These are phyloP conservation scores for Fusarium domesticum DNA, from an alignment of 2,329 filamentous ascomycete species.

Conservation along the genomic window DNA sequence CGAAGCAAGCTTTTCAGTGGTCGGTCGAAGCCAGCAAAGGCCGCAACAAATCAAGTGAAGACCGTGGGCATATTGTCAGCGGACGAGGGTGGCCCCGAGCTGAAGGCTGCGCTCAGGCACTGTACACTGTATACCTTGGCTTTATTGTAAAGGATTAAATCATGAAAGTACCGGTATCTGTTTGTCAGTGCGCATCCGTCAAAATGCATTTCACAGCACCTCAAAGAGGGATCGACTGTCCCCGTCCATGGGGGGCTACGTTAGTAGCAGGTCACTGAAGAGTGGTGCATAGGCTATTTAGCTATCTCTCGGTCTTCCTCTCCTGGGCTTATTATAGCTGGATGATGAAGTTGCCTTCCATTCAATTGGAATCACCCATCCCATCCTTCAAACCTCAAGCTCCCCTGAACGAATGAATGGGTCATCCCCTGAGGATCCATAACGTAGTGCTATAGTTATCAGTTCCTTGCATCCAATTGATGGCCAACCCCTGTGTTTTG, in stretches of 20 bases:
- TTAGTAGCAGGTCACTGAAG: too few species aligned
- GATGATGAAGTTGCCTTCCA: too few species aligned
- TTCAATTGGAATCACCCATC: too few species aligned
- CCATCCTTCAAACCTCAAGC: too few species aligned
- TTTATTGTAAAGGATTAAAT: constrained; percentile 5
- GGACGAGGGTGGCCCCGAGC: constrained; percentile 18
- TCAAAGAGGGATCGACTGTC: background rate
- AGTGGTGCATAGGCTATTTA: too few species aligned
- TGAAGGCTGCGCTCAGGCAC: constrained; percentile 27
- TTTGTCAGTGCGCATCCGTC: background rate
- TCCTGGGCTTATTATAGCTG: too few species aligned
- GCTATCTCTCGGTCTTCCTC: too few species aligned
- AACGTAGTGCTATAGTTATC: background rate
- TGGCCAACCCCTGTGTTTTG: background rate
- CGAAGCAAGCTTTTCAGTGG: background rate
- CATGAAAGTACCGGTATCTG: background rate
- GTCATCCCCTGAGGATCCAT: too few species aligned
- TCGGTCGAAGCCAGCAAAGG: background rate
- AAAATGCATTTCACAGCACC: background rate
- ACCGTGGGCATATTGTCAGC: constrained; percentile 1
- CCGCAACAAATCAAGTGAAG: too few species aligned
- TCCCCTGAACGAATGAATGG: too few species aligned
- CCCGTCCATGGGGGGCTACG: too few species aligned
- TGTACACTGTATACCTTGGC: constrained; percentile 25
- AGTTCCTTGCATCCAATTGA: background rate